Evolutionary conservation across 2,329 filamentous ascomycete genomes (phyloP), one percentile per base, ranked within the genome.

Genomic region (Fusarium cicatricum): DNA sequence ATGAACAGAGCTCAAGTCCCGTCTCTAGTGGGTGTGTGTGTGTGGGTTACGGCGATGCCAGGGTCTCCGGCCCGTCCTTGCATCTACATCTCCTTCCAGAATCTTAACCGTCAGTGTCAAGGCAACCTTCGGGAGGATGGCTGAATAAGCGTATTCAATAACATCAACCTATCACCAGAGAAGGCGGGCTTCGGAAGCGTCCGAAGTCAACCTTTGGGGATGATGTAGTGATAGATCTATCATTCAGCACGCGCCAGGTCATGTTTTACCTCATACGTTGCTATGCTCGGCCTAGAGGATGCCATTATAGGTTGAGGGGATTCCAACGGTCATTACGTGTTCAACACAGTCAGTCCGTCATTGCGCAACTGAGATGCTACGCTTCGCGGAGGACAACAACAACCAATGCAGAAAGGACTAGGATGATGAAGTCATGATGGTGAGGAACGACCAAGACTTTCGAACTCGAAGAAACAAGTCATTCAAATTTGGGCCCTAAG

Each of bases 331-430:
- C 19, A 37, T 47, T 62, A 16, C 59, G 50, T 26, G 37, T 55
- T 55, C 10, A 5, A 62, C 50, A 62, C 41, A 41, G 33, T 28
- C 28, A 28, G 37, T 36, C 54, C 54, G 48, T 55, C 23, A 26
- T 36, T 43, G 44, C 40, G 49, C 61, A 34, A 38, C 43, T 49
- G 58, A 49, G 40, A 55, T 61, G 48, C 43, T 59, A 34, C 59
- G 34, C 34, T 62, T 42, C 46, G 36, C 11, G 49, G 54, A 37
- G 28, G 36, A 50, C 31, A 50, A 56, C 31, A 19, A 41, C 43
- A 52, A 31, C 51, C 28, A 34, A 17, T 50, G 32, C 32, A 38
- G 39, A 11, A 15, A 10, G 33, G 11, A 23, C 36, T 45, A 52
- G 28, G 36, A 29, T 19, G 29, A 32, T 51, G 33, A 57, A 42